Percentiles rank a stretch among this genome's conserved stretches.
Conservation (phyloP, 208 protist species). For the Crithidia sp. region DNA sequence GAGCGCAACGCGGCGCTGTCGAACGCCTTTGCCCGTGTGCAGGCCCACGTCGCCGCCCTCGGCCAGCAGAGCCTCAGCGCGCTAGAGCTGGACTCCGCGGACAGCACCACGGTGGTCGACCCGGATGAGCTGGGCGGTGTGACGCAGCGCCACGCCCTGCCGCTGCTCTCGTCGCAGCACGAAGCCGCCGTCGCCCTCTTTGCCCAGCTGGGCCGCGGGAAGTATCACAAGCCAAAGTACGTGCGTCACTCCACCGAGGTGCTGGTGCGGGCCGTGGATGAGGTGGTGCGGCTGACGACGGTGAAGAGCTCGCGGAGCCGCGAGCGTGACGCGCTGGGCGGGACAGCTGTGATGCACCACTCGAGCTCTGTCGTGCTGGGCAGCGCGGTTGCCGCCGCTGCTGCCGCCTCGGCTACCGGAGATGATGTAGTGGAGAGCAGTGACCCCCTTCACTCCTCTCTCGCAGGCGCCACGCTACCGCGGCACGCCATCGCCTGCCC, state of each 20-base stretch:
- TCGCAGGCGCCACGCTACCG: conserved; percentile 8
- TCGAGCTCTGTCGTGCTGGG: conserved; percentile 17
- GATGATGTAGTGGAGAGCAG: conserved; percentile 14
- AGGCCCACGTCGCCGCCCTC: conserved; percentile 34
- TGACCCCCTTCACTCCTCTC: conserved; percentile 3
- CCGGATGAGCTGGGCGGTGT: conserved; percentile 2
- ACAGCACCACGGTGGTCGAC: conserved; percentile 20
- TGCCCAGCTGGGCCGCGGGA: conserved; percentile 19
- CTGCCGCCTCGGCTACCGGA: neutral
- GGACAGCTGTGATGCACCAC: conserved; percentile 15
- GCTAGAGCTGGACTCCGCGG: conserved; percentile 19
- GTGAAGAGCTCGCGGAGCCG: conserved; percentile 9
- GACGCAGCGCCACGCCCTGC: conserved; percentile 4
- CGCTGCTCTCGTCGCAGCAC: conserved; percentile 11
- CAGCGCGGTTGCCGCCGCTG: neutral
- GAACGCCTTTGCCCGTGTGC: conserved; percentile 44
- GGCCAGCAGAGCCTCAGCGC: conserved; percentile 24
- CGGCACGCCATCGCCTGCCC: neutral
- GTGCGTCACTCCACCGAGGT: conserved; percentile 24
- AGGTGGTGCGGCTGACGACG: conserved; percentile 29
- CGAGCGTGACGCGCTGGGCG: conserved; percentile 19
- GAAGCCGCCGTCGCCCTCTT: conserved; percentile 12
- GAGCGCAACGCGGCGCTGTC: conserved; percentile 53
- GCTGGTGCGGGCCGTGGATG: conserved; percentile 34
- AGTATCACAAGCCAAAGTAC: conserved; percentile 37